Evolutionary conservation across 257 asterid genomes (phyloP), one percentile per base, ranked within the genome.

Genomic region (Cruciata laevipes): DNA sequence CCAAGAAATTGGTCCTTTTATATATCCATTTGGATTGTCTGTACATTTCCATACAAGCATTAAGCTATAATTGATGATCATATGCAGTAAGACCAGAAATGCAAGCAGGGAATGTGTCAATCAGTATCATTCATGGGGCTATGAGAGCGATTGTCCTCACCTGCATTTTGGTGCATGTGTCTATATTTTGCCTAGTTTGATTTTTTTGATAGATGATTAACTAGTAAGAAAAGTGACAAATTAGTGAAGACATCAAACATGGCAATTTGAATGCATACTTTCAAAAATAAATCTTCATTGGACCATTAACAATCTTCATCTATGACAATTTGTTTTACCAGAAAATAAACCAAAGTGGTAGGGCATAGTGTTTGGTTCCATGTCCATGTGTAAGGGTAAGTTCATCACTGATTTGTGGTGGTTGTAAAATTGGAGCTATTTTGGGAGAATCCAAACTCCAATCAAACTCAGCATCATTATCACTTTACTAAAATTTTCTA

Each of bases 391-490:
- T 12, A 37, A 37, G 30, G 30, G 30, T 27, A 27, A 27, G 30
- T 27, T 27, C 30, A 27, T 35, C 38, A 4, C 7, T 35, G 38
- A 35, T 12, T 13, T 42, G 51, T 42, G 51, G 51, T 13, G 14
- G 51, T 42, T 42, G 51, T 3, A 42, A 11, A 42, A 13, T 13
- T 11, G 51, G 38, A 35, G 38, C 8, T 35, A 7, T 35, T 35
- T 35, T 3, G 55, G 55, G 55, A 47, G 55, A 47, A 47, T 16
- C 55, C 55, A 47, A 47, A 47, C n/a, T 23, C 30, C 68, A 64
- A 64, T 42, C 57, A 65, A 7, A 42, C 24, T 65, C 69, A 40
- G 56, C 68, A 40, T 64, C 56, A 64, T 40, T 23, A 63, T 63
- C 68, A 64, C 40, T 23, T 42, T 21, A 10, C 68, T 27, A 25